Percentiles rank a stretch among this genome's conserved stretches.
phyloP scores from a whole-genome alignment of 2,329 filamentous ascomycete species.

The Talaromyces amestolkiae region DNA sequence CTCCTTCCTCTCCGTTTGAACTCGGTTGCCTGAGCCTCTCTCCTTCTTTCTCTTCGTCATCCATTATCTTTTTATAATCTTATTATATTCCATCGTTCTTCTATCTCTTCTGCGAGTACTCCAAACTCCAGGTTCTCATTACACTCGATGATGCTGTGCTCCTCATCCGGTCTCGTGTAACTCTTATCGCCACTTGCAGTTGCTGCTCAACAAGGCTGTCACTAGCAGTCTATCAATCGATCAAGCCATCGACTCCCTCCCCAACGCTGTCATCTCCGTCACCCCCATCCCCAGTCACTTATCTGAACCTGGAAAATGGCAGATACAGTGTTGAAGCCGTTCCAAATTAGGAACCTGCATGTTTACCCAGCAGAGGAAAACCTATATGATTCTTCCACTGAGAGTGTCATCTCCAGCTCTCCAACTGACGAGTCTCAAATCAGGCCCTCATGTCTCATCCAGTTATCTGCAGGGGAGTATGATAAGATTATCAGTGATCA shows the following conservation, averaged over 20 bases:
- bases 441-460: conserved; percentile 35
- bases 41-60: neutral
- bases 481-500: conserved; percentile 41
- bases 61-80: neutral
- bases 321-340: conserved; percentile 35
- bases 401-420: conserved; percentile 13
- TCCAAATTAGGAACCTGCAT: conserved; percentile 40
- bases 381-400: conserved; percentile 20
- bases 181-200: conserved; percentile 16
- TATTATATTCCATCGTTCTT: neutral
- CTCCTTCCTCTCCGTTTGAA: conserved; percentile 8
- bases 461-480: conserved; percentile 43
- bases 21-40: conserved; percentile 16
- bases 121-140: neutral
- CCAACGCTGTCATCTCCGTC: neutral
- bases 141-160: conserved; percentile 11
- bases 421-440: conserved; percentile 13
- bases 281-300: neutral
- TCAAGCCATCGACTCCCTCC: neutral
- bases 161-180: neutral
- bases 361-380: conserved; percentile 23
- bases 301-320: conserved; percentile 24
- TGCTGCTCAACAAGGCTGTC: conserved; percentile 11
- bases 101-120: neutral
- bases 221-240: neutral